A percentile compares a stretch with the other conserved stretches of the same genome.
phyloP scores from a whole-genome alignment of 108 stramenopile genomes.

The Cyclotella sp. region DNA sequence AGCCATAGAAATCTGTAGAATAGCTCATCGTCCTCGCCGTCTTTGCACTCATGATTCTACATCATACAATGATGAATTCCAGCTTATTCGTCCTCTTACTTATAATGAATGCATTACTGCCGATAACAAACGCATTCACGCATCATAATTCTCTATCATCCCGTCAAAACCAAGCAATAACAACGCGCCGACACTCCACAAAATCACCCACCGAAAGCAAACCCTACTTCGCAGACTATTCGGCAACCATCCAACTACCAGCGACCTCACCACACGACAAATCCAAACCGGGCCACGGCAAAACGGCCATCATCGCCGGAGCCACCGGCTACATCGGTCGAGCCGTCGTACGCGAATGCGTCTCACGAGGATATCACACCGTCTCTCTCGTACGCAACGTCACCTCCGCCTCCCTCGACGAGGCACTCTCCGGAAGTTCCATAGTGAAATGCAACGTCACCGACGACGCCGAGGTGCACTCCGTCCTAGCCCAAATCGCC shows the following conservation, averaged over 20 bases:
- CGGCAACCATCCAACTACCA: too few relatives aligned
- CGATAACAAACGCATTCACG: too few relatives aligned
- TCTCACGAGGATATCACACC: conserved; percentile 58
- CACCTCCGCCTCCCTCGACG: conserved; percentile 23
- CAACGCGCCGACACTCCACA: too few relatives aligned
- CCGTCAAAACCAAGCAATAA: too few relatives aligned
- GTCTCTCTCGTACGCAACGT: conserved; percentile 57
- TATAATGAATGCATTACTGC: too few relatives aligned
- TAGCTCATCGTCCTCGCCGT: too few relatives aligned
- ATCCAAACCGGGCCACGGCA: conserved; percentile 24
- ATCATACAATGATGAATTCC: too few relatives aligned
- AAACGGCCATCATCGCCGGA: conserved; percentile 62
- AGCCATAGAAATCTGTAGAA: too few relatives aligned
- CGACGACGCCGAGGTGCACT: conserved; percentile 31
- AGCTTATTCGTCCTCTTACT: too few relatives aligned
- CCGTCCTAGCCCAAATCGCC: conserved; percentile 34
- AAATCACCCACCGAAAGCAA: too few relatives aligned
- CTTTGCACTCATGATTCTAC: too few relatives aligned
- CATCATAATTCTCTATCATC: too few relatives aligned
- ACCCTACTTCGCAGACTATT: not conserved
- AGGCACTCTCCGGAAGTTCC: conserved; percentile 29
- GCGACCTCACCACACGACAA: not conserved
- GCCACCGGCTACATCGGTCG: conserved; percentile 70
- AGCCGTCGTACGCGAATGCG: conserved; percentile 61
- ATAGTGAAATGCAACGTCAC: conserved; percentile 41